Conservation (phyloP, 129 eudicot genomes). For the Helichrysum umbraculigerum region DNA sequence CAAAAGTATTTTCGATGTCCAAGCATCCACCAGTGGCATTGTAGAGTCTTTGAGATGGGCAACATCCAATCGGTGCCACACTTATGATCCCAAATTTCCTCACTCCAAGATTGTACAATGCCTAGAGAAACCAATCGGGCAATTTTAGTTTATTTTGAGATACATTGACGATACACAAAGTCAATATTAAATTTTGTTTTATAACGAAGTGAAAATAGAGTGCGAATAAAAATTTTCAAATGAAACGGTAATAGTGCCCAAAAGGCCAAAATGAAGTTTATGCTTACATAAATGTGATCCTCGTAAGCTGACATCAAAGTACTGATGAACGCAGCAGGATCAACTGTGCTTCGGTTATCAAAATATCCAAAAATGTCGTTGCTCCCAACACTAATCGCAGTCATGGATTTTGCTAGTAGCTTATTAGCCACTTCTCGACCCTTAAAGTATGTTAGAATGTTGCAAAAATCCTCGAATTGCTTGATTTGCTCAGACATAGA, state of each 20-base stretch:
- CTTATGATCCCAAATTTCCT: constrained; percentile 62
- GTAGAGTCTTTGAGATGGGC: constrained; percentile 53
- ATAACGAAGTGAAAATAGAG: too few species aligned
- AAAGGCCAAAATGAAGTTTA: too few species aligned
- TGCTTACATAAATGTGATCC: constrained; percentile 38
- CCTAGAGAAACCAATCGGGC: constrained; percentile 18
- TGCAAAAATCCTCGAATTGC: constrained; percentile 33
- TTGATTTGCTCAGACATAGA: constrained; percentile 45
- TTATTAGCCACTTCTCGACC: constrained; percentile 32
- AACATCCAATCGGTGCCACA: constrained; percentile 64
- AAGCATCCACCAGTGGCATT: constrained; percentile 50
- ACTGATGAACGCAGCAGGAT: constrained; percentile 24
- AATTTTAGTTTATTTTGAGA: neutral
- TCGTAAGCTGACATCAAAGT: constrained; percentile 33
- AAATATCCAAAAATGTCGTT: constrained; percentile 50
- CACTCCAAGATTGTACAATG: constrained; percentile 59
- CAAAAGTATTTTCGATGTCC: constrained; percentile 43
- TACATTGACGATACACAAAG: too few species aligned
- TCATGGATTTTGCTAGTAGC: constrained; percentile 37
- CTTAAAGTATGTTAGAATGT: constrained; percentile 21
- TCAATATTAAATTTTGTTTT: too few species aligned
- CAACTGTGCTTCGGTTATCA: constrained; percentile 11
- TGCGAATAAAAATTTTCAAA: neutral
- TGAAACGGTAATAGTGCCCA: too few species aligned
- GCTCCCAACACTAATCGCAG: constrained; percentile 49